phyloP scores from a whole-genome alignment of 2,329 filamentous ascomycete species.

The Cladosporium sp. region DNA sequence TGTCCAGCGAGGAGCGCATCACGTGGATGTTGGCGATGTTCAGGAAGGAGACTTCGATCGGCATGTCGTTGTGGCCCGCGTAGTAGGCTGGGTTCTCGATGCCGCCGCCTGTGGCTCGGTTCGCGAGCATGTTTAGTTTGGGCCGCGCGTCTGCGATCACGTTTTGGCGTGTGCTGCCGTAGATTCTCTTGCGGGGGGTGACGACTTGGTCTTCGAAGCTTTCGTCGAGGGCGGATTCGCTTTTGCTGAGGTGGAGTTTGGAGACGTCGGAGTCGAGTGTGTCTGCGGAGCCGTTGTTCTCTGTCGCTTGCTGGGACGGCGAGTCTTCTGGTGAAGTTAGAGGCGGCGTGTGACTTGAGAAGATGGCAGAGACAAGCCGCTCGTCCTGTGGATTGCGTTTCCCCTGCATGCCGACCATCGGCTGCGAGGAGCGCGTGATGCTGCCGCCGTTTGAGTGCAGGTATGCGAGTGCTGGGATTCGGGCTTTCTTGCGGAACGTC shows the following conservation, averaged over 20 bases:
- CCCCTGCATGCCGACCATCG: constrained; percentile 69
- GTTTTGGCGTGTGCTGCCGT: constrained; percentile 88
- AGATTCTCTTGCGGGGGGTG: constrained; percentile 45
- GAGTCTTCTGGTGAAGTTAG: constrained; percentile 13
- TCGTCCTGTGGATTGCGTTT: constrained; percentile 95
- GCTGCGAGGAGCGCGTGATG: constrained; percentile 91
- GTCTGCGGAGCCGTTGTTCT: not conserved
- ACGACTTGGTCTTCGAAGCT: constrained; percentile 11
- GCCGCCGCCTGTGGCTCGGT: constrained; percentile 86
- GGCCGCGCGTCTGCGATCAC: constrained; percentile 94
- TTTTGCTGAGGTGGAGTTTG: constrained; percentile 13
- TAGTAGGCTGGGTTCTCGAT: constrained; percentile 99
- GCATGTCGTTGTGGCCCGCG: constrained; percentile 63
- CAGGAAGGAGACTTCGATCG: constrained; percentile 67
- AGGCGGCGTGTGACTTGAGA: constrained; percentile 53
- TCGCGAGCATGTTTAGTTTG: constrained; percentile 87
- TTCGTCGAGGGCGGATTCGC: constrained; percentile 17
- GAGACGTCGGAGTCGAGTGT: constrained; percentile 7
- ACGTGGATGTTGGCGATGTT: constrained; percentile 98
- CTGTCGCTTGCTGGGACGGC: constrained; percentile 7
- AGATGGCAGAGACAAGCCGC: constrained; percentile 85
- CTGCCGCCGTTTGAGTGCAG: constrained; percentile 97
- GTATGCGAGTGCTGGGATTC: constrained; percentile 86
- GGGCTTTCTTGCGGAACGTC: constrained; percentile 77
- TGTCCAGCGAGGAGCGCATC: constrained; percentile 86